Evolutionary conservation across 805 yeast genomes (phyloP), one percentile per base, ranked within the genome.

Genomic region (Danielia reshetovae): DNA sequence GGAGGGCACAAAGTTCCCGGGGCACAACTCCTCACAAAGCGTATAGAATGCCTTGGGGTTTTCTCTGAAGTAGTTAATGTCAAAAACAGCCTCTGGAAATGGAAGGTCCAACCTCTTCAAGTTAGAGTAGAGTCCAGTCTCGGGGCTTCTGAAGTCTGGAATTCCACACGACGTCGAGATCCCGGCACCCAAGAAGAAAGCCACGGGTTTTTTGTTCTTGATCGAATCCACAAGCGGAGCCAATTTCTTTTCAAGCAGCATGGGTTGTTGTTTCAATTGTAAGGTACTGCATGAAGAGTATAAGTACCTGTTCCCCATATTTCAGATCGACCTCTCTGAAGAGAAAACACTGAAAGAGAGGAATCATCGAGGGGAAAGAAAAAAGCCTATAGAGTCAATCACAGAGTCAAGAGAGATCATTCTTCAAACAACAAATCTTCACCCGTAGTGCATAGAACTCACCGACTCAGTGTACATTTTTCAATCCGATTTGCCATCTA

Each of bases 11-110:
- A 80, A 90, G 44, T 82, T 80, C 0, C 96, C 95, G 0, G 98
- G 98, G 49, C 81, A 86, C 32, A 90, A 63, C 48, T 88, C 97
- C 11, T 75, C 75, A 0, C 96, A 94, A 34, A 90, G 65, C 0
- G 84, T 76, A 52, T 85, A 88, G 53, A 90, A 90, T 0, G 97
- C 93, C 40, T 75, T 70, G 0, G 97, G 97, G 34, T 75, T 73
- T 36, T 82, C 68, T 29, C 71, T 62, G 59, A 87, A 86, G 55
- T 75, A 90, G 13, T 81, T 89, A 27, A 90, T 81, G 53, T 89
- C 97, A 55, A 90, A 90, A 1, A 90, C 96, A 0, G 97, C 97
- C 54, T 90, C 98, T 1, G 97, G 93, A 55, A 77, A 88, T 5
- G 97, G 97, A 31, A 90, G 64, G 23, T 85, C 71, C 24, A 89